Evolutionary conservation across 2,329 filamentous ascomycete species (phyloP).

Genomic region (Cryphonectria radicalis): DNA sequence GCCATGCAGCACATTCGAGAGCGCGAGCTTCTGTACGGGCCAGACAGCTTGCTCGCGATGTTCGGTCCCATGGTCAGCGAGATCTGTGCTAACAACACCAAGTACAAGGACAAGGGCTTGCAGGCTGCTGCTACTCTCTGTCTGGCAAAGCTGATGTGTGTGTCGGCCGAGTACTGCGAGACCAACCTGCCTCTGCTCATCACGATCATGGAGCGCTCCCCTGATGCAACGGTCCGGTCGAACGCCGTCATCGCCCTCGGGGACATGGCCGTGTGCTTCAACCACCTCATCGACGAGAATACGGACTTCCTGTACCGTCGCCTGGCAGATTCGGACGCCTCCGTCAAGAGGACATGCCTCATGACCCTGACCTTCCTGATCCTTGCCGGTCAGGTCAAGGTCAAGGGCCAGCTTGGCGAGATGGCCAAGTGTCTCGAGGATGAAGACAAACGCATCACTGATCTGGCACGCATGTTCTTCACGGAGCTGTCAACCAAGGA

Average conservation of each 20-base stretch:
- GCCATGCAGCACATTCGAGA: slow-evolving; percentile 85
- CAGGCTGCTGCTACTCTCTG: slow-evolving; percentile 94
- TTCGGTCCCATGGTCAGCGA: slow-evolving; percentile 93
- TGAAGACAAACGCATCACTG: slow-evolving; percentile 89
- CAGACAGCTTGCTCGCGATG: slow-evolving; percentile 80
- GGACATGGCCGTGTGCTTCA: slow-evolving; percentile 99
- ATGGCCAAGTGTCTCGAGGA: slow-evolving; percentile 99
- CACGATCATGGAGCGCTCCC: slow-evolving; percentile 94
- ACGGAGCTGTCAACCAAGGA: slow-evolving; percentile 97
- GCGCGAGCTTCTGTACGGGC: slow-evolving; percentile 80
- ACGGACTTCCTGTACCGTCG: slow-evolving; percentile 97
- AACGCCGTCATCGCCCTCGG: slow-evolving; percentile 97
- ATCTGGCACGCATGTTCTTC: slow-evolving; percentile 97
- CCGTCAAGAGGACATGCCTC: slow-evolving; percentile 94
- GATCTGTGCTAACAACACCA: slow-evolving; percentile 92
- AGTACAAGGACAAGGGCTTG: slow-evolving; percentile 85
- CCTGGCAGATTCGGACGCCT: slow-evolving; percentile 83
- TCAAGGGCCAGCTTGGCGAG: slow-evolving; percentile 96
- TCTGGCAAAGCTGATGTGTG: slow-evolving; percentile 97
- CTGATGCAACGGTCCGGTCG: slow-evolving; percentile 88
- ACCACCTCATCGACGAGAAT: slow-evolving; percentile 98
- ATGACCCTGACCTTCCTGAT: slow-evolving; percentile 99
- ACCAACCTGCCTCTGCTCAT: slow-evolving; percentile 89
- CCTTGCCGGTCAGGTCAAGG: slow-evolving; percentile 95
- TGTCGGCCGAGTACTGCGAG: slow-evolving; percentile 95